These are phyloP conservation scores for Elaphomyces granulatus DNA, from an alignment of 495 filamentous ascomycete genomes.

Conservation along the genomic window DNA sequence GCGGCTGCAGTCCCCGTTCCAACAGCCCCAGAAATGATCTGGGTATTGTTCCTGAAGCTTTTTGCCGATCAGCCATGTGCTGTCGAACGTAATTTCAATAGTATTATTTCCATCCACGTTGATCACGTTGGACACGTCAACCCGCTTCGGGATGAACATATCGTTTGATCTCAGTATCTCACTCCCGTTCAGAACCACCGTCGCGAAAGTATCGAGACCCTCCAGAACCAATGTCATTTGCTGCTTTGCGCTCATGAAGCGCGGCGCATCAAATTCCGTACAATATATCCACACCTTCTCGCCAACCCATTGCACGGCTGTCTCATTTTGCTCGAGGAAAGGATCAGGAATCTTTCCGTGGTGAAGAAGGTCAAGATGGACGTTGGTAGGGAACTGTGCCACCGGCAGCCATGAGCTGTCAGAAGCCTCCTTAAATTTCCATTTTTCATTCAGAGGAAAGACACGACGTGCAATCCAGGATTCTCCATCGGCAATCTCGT, in stretches of 20 bases:
- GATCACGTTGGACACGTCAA: conserved; percentile 37
- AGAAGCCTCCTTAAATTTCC: conserved; percentile 42
- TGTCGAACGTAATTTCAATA: conserved; percentile 27
- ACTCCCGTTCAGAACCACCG: conserved; percentile 48
- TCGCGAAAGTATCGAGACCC: conserved; percentile 60
- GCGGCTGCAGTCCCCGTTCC: conserved; percentile 54
- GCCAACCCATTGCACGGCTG: conserved; percentile 58
- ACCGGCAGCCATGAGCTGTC: conserved; percentile 34
- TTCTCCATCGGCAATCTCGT: not conserved
- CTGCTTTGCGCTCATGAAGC: conserved; percentile 5
- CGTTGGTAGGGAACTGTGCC: conserved; percentile 44
- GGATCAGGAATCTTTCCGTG: conserved; percentile 48
- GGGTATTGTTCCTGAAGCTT: conserved; percentile 23
- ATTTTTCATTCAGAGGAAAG: conserved; percentile 23
- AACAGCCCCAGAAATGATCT: conserved; percentile 31
- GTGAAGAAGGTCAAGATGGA: conserved; percentile 53
- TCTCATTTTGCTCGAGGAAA: conserved; percentile 55
- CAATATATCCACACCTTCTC: conserved; percentile 53
- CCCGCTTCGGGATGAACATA: conserved; percentile 56
- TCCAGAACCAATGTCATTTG: conserved; percentile 43
- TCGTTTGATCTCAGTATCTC: conserved; percentile 50
- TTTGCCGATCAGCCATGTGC: conserved; percentile 21
- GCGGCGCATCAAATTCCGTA: conserved; percentile 37
- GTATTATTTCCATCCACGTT: conserved; percentile 22
- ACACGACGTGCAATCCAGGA: not conserved